Base-by-base conservation (phyloP, 2,329 filamentous ascomycete species). In the Plenodomus lindquistii region DNA sequence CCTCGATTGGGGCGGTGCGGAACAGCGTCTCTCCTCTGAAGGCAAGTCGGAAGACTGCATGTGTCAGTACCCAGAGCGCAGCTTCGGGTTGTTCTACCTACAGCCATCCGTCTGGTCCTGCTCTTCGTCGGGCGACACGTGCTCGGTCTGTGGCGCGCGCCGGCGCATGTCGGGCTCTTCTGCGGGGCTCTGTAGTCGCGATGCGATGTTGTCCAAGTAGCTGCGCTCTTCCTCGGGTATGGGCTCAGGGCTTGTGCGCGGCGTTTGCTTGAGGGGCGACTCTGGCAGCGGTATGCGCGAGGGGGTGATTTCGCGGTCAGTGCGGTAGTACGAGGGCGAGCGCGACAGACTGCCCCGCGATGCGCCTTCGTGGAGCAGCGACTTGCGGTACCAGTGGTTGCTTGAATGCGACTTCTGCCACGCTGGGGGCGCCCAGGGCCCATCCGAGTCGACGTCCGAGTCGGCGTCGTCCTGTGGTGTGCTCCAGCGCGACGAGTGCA, bases 11-110 rank as follows among this genome's bases (percentile, higher is more conserved):
- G 65, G 93, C 90, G 39, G 87, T 89, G 46, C 88, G 85, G 66
- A 96, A 91, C 65, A 93, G 89, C 22, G 95, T 88, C 76, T 96
- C 91, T 52, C 91, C 89, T 62, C 89, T 85, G 53, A 96, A 81
- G 42, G 89, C 88, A 73, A 97, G 92, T 57, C 91, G 89, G 63
- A 96, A 89, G 74, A 93, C 91, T 94, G 71, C 53, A 44, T 44
- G 46, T 27, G 59, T 69, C 46, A 68, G 66, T 57, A 37, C 42
- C 27, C 18, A 47, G 37, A 56, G 46, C 52, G 34, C 39, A 42
- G 42, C 46, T 35, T 37, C n/a, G 42, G 5, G 11, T 17, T 42
- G 21, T 42, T 22, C 43, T 49, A 72, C 69, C 40, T 65, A 72
- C 69, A 72, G 46, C 68, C 67, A 52, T 71, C 68, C 38, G 63